phyloP scores from a whole-genome alignment of 2,329 filamentous ascomycete species.

The Neopestalotiopsis rosae region DNA sequence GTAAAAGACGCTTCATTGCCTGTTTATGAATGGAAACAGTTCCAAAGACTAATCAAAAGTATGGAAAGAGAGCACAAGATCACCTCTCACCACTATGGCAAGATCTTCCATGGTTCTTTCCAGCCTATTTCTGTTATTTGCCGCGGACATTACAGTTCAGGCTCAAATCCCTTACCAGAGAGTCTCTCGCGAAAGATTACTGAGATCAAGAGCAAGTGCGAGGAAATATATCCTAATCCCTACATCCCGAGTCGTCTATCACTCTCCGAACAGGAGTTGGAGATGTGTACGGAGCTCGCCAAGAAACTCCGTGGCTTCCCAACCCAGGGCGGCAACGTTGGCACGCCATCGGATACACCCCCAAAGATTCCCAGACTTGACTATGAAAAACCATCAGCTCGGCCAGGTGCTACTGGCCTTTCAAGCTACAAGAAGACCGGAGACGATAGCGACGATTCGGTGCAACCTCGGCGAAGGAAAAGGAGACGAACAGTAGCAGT shows the following conservation, averaged over 20 bases:
- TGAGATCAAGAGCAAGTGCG: conserved; percentile 18
- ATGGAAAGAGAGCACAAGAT: conserved; percentile 25
- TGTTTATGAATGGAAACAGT: conserved; percentile 39
- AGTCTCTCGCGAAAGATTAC: background rate
- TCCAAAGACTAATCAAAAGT: conserved; percentile 31
- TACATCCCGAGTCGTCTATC: conserved; percentile 18
- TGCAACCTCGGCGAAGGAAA: background rate
- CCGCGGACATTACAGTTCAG: background rate
- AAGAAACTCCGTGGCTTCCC: background rate
- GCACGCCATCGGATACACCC: too few species aligned
- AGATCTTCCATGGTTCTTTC: conserved; percentile 4
- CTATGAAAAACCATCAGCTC: background rate
- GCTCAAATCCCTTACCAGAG: background rate
- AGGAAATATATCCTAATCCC: conserved; percentile 18
- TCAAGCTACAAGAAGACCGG: background rate
- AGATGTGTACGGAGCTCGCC: background rate
- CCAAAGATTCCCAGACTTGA: background rate
- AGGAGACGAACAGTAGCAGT: background rate
- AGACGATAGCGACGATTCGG: background rate
- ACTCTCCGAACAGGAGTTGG: background rate
- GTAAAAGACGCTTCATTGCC: conserved; percentile 41
- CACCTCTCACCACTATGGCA: conserved; percentile 10
- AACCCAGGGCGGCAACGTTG: background rate
- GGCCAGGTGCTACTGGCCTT: background rate
- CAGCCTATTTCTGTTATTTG: conserved; percentile 16